Percentiles rank a stretch among this genome's conserved stretches.
Conservation (phyloP, 305 asterid species). For the Fraxinus sp. region DNA sequence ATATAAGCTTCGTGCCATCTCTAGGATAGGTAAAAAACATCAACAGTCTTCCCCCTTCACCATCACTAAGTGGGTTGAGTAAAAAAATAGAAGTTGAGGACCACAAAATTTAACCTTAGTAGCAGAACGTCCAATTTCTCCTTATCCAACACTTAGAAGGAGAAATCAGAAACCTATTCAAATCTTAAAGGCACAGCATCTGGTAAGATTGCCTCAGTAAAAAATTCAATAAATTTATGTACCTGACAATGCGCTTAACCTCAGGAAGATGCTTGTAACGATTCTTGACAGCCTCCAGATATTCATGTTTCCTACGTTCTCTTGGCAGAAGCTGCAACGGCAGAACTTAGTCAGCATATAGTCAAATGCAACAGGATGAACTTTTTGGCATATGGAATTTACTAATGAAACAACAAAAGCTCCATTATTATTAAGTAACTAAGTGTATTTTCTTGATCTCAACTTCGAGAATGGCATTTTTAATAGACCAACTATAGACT, state of each 20-base stretch:
- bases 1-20: neutral
- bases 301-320: slow-evolving; percentile 86
- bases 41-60: neutral
- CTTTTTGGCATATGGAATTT: neutral
- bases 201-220: neutral
- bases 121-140: neutral
- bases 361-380: neutral
- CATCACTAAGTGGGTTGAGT: neutral
- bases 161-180: slow-evolving; percentile 3
- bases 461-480: neutral
- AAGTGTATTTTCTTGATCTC: neutral
- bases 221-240: slow-evolving; percentile 19
- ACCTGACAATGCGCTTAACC: slow-evolving; percentile 91
- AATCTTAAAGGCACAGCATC: neutral
- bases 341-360: slow-evolving; percentile 17
- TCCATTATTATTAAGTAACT: neutral
- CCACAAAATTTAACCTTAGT: neutral
- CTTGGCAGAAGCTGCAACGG: slow-evolving; percentile 77
- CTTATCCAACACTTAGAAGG: neutral
- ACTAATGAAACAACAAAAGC: slow-evolving; percentile 2
- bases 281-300: slow-evolving; percentile 76
- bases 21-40: neutral
- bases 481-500: neutral
- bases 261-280: slow-evolving; percentile 94
- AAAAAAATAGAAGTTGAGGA: neutral